Evolutionary conservation across 2,329 filamentous ascomycete genomes (phyloP).

Genomic region (Aspergillus sp.): DNA sequence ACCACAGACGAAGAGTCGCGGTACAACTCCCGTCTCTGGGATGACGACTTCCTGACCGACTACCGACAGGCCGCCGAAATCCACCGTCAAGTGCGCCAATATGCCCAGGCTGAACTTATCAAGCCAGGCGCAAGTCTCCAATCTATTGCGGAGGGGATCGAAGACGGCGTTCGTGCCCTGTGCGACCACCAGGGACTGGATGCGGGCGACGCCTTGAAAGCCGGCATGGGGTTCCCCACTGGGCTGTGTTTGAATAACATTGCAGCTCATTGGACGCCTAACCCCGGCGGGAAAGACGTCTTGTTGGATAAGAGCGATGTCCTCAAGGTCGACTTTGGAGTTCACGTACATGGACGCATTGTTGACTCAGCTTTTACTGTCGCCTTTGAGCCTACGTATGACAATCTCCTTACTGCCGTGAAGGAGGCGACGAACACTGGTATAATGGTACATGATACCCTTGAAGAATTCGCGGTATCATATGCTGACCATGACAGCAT

Average conservation of each 20-base stretch:
- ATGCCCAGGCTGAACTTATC: constrained; percentile 44
- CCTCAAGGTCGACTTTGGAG: constrained; percentile 79
- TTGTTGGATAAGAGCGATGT: constrained; percentile 71
- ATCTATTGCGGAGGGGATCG: constrained; percentile 53
- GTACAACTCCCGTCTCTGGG: constrained; percentile 41
- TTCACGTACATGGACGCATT: constrained; percentile 76
- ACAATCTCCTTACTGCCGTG: constrained; percentile 70
- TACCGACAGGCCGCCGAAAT: constrained; percentile 58
- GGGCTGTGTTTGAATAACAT: constrained; percentile 54
- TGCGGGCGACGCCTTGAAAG: constrained; percentile 49
- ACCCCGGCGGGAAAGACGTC: constrained; percentile 63
- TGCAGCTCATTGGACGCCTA: constrained; percentile 57
- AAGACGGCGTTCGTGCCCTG: constrained; percentile 53
- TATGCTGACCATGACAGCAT: constrained; percentile 29
- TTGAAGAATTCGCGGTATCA: too few species aligned
- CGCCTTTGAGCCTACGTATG: constrained; percentile 71
- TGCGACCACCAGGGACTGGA: constrained; percentile 52
- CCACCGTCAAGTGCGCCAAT: constrained; percentile 55
- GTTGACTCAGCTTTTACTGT: constrained; percentile 80
- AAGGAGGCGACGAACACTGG: constrained; percentile 48
- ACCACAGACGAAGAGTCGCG: constrained; percentile 49
- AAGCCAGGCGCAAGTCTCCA: constrained; percentile 51
- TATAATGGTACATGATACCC: constrained; percentile 34
- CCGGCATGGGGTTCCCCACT: constrained; percentile 56
- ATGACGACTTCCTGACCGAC: constrained; percentile 49